Evolutionary conservation across 805 yeast genomes (phyloP).

Genomic region (Candida incommunis): DNA sequence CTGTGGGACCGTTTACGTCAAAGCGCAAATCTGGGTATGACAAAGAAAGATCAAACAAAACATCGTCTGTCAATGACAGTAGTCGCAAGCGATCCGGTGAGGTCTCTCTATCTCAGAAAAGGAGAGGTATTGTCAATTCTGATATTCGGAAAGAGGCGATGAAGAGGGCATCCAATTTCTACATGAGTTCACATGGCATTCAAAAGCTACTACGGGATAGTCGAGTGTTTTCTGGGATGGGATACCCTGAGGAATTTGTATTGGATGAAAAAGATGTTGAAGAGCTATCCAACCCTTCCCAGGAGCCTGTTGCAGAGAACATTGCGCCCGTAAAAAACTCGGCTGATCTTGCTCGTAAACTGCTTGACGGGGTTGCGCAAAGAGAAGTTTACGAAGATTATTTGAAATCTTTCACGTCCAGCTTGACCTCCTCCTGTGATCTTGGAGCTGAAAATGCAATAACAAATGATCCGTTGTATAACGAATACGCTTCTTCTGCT

Average conservation of each 20-base stretch:
- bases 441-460: not conserved
- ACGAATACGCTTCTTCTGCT: not conserved
- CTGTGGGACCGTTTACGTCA: not conserved
- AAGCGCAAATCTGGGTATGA: not conserved
- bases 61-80: not conserved
- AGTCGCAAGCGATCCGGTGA: not conserved
- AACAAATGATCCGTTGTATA: not conserved
- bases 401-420: not conserved
- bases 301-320: not conserved
- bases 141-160: not conserved
- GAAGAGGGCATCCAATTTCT: not conserved
- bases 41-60: not conserved
- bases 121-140: not conserved
- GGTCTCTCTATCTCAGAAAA: not conserved
- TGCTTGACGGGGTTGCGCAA: not conserved
- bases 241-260: not conserved
- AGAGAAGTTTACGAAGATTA: not conserved
- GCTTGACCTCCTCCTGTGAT: not conserved
- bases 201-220: not conserved
- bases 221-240: not conserved
- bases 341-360: not conserved
- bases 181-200: not conserved
- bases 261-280: not conserved
- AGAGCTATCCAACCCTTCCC: not conserved
- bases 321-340: not conserved